Conservation (phyloP, 208 protist genomes). For the Trichomonas vaginalis region DNA sequence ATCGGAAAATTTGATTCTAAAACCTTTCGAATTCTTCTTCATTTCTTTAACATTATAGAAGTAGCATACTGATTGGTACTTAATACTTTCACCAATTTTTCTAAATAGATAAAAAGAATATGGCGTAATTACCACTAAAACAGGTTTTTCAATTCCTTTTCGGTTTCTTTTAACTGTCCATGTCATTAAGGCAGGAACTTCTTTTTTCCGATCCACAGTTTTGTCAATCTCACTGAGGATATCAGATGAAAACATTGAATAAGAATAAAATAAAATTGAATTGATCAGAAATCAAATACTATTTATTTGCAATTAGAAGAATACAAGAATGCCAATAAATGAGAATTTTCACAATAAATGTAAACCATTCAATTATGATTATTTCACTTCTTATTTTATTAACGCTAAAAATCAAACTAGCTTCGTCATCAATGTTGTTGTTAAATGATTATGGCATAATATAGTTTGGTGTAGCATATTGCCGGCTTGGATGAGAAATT, state of each 20-base stretch:
- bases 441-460: too few species aligned
- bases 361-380: too few species aligned
- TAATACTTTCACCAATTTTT: neutral
- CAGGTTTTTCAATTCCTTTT: neutral
- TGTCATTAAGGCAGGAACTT: neutral
- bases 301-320: too few species aligned
- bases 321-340: too few species aligned
- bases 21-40: neutral
- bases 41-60: neutral
- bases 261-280: too few species aligned
- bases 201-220: neutral
- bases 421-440: too few species aligned
- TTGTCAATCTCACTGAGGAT: neutral
- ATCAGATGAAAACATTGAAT: neutral
- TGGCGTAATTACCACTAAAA: neutral
- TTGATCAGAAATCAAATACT: too few species aligned
- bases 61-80: neutral
- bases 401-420: too few species aligned
- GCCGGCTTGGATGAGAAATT: too few species aligned
- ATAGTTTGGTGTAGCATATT: too few species aligned
- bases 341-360: too few species aligned
- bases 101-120: neutral
- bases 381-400: too few species aligned
- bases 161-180: neutral
- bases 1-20: neutral